These are phyloP conservation scores for Linum trigynum DNA, from an alignment of 345 rosid genomes.

Conservation along the genomic window DNA sequence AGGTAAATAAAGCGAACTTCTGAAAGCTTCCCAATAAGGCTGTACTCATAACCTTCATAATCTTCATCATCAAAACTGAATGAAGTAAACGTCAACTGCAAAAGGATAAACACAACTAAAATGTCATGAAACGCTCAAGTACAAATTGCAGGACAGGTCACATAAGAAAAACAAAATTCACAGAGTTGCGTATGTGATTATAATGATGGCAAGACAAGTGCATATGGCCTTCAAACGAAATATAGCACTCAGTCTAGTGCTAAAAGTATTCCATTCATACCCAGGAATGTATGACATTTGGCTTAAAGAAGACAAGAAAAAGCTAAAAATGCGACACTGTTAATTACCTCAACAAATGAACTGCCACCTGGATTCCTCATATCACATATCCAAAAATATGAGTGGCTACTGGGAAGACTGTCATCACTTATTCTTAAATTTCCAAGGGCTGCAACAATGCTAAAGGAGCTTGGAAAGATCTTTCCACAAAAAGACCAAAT, in stretches of 20 bases:
- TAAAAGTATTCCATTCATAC: not conserved
- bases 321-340: not conserved
- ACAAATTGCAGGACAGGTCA: not conserved
- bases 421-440: conserved; percentile 92
- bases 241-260: not conserved
- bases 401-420: conserved; percentile 68
- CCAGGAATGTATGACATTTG: not conserved
- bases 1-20: conserved; percentile 93
- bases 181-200: not conserved
- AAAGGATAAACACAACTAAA: conserved; percentile 8
- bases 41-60: conserved; percentile 76
- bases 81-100: conserved; percentile 81
- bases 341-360: conserved; percentile 84
- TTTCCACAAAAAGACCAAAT: conserved; percentile 17
- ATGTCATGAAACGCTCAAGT: conserved; percentile 3
- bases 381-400: conserved; percentile 96
- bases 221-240: not conserved
- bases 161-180: not conserved
- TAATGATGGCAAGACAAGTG: not conserved
- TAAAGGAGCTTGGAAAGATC: conserved; percentile 96
- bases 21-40: conserved; percentile 85
- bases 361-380: conserved; percentile 97
- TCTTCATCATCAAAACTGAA: conserved; percentile 79
- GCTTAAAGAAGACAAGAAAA: not conserved
- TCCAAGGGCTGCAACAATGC: conserved; percentile 83